Evolutionary conservation across 768 basidiomycete genomes (phyloP), one percentile per base, ranked within the genome.

Genomic region (Ephemerocybe angulata): DNA sequence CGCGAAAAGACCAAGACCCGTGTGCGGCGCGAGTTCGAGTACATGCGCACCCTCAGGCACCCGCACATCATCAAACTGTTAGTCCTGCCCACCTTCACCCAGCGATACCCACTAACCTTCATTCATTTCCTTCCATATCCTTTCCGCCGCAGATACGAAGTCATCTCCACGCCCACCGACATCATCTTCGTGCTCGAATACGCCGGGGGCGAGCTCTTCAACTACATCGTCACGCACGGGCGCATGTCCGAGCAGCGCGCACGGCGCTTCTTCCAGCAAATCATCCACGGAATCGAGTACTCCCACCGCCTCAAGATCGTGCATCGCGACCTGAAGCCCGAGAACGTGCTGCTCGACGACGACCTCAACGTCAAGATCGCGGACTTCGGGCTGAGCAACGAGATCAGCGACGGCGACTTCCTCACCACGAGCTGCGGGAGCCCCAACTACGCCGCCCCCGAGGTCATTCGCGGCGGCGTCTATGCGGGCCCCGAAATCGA

Each of bases 401-500:
- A 95, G 67, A 95, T 98, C 75, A 87, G 86, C 64, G 96, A 98
- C 63, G 97, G 96, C 1, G 93, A 94, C 65, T 98, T 98, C 70
- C 76, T 99, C 54, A 93, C 93, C 64, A 99, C 97, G 8, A 95
- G 92, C 61, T 99, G 97, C 69, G 96, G 97, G 1, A 94, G 92
- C 67, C 97, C 97, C 1, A 98, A 99, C 69, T 99, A 99, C 63
- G 97, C 97, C 53, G 96, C 97, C 0, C 97, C 97, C 1, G 97
- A 99, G 66, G 96, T 99, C 63, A 97, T 99, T 60, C 83, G 88
- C 17, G 97, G 97, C 4, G 90, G 91, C 27, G 80, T 95, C 7
- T 99, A 99, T 66, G 93, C 93, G 0, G 97, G 97, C 0, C 95
- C 96, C 0, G 97, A 98, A 72, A 97, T 98, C 64, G 97, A 99